Base-by-base conservation (phyloP, 2,329 filamentous ascomycete species). In the Leptoxyphium fumago region DNA sequence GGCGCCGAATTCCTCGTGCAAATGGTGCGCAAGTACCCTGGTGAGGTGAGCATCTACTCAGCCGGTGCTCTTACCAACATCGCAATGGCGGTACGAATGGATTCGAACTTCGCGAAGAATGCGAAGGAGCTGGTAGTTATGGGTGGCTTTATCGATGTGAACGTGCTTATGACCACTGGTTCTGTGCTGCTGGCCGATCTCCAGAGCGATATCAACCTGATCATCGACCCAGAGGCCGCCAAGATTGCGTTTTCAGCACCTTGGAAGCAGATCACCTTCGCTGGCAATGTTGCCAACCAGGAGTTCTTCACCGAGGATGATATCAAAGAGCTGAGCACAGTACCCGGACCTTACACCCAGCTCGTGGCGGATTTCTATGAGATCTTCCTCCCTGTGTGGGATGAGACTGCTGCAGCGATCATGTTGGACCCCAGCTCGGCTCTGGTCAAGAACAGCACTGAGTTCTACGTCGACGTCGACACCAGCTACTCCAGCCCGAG, bases 191-290 rank as follows among this genome's bases (percentile, higher is more conserved):
- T 55, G 4, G 48, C 50, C 29, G 46, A 55, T 40, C 47, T 52
- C n/a, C 54, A 56, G 42, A 58, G 48, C 38, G 54, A 68, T 48
- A 69, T 71, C 52, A 74, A 72, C 54, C 53, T 72, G 2, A 71
- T 70, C 60, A 64, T 71, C 36, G 69, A 73, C 43, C 69, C 70
- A 1, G 69, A 73, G 53, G 67, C 64, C 2, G 58, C 67, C 14
- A 71, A 72, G 48, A 70, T 72, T 41, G 67, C 67, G 0, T 50
- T 74, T 14, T 69, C 64, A 1, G 68, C 70, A 6, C 52, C 61
- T 28, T 73, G 71, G 49, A 65, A 66, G 6, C 64, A 63, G 34
- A 71, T 58, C 46, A 56, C 63, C 26, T 60, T 71, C 44, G 65
- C 62, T 10, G 64, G 67, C 2, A 69, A 71, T 46, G 65, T 62